phyloP scores from a whole-genome alignment of 2,329 filamentous ascomycete genomes.

The Trichoderma koningiopsis region DNA sequence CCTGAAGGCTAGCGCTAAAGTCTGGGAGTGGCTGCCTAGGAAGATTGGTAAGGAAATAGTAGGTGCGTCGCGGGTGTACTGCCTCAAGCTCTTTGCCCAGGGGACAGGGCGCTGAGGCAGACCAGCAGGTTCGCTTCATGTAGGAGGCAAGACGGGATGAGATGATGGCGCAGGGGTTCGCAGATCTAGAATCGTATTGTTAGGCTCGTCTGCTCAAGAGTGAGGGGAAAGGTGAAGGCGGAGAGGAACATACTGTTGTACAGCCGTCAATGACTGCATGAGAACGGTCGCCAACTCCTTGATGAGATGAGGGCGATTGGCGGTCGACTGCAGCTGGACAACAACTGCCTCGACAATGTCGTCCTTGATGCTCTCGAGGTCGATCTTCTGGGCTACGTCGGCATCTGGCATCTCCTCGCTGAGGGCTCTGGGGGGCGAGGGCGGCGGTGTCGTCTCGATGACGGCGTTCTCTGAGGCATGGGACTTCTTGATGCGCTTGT shows the following conservation, averaged over 20 bases:
- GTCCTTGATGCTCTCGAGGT: constrained; percentile 84
- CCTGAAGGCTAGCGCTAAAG: constrained; percentile 36
- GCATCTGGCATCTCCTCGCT: constrained; percentile 36
- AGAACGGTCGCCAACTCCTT: constrained; percentile 88
- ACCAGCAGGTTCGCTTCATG: constrained; percentile 84
- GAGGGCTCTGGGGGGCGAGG: constrained; percentile 40
- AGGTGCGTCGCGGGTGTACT: constrained; percentile 90
- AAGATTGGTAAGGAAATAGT: constrained; percentile 92
- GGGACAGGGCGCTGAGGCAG: constrained; percentile 76
- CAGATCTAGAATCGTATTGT: constrained; percentile 66
- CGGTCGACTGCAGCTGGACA: constrained; percentile 82
- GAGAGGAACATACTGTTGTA: constrained; percentile 79
- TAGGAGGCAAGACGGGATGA: constrained; percentile 89
- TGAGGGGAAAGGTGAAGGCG: constrained; percentile 25
- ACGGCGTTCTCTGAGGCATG: constrained; percentile 73
- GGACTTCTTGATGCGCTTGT: constrained; percentile 77
- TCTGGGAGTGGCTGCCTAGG: constrained; percentile 77
- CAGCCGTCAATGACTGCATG: constrained; percentile 73
- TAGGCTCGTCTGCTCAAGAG: constrained; percentile 27
- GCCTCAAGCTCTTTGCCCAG: constrained; percentile 90
- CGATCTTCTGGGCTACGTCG: constrained; percentile 42
- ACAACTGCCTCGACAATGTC: constrained; percentile 93
- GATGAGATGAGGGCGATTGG: constrained; percentile 89
- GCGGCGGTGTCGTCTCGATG: constrained; percentile 72
- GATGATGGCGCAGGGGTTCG: constrained; percentile 92